Evolutionary conservation across 2,329 filamentous ascomycete genomes (phyloP), one percentile per base, ranked within the genome.

Genomic region (Gnomoniopsis sp.): DNA sequence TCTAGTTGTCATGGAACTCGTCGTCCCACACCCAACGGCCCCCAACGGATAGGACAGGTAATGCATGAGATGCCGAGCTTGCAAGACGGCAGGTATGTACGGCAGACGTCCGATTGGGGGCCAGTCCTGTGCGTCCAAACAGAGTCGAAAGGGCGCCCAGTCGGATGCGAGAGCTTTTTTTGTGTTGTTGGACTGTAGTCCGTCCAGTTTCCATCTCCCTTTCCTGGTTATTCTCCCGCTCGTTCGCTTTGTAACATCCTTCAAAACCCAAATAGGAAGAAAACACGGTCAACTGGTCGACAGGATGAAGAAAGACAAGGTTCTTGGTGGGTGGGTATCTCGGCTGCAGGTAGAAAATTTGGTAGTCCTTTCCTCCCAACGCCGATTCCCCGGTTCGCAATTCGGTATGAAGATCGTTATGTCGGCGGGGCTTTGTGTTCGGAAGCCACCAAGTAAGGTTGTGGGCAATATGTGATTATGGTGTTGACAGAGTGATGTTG

Each of bases 361-460:
- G 53, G 57, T 46, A 49, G 51, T 49, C 56, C 53, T 62, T 49
- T 49, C 56, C 53, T 62, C 53, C 60, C 53, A 62, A 59, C 60
- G 52, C 57, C 57, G 47, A 44, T 44, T 43, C 58, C 53, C 53
- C 57, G 36, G 30, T 51, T 53, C 51, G 57, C 53, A 59, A 59
- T 47, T 55, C 57, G 60, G 57, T 57, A 59, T 62, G 49, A 59
- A 59, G 50, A 53, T 62, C 60, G 57, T 62, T 59, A 59, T 53
- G 49, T 17, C 49, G 53, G 51, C 49, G 30, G 41, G 46, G 49
- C 53, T 34, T 51, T 33, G 52, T 49, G 44, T 44, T 36, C 46
- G 53, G 57, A 53, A 62, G 49, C 36, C 53, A 49, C 50, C 52
- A 52, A 49, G 53, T 55, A 60, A 51, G 53, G 53, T 59, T 53